These are phyloP conservation scores for Boletus tomentosulus DNA, from an alignment of 768 basidiomycete genomes.

Conservation along the genomic window DNA sequence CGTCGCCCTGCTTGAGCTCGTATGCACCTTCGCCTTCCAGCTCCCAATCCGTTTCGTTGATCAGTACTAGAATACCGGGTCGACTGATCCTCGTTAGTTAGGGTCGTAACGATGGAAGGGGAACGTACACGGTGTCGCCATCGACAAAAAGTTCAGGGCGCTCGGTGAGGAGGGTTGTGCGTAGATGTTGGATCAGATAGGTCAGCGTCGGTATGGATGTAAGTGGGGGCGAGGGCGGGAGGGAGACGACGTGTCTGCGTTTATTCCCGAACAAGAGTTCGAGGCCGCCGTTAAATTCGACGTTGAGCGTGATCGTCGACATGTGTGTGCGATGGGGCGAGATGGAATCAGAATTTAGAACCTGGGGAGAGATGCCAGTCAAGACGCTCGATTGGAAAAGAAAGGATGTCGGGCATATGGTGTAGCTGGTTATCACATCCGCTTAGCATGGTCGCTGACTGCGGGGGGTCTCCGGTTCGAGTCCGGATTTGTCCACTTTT, in stretches of 20 bases:
- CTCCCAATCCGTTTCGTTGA: conserved; percentile 98
- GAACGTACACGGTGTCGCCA: conserved; percentile 74
- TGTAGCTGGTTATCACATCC: conserved; percentile 40
- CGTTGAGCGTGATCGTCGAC: conserved; percentile 41
- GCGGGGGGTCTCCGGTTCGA: conserved; percentile 40
- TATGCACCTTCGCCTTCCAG: conserved; percentile 93
- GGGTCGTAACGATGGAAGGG: neutral
- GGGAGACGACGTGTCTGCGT: conserved; percentile 50
- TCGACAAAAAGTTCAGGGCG: conserved; percentile 89
- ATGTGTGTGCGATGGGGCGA: neutral
- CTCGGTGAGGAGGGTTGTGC: conserved; percentile 74
- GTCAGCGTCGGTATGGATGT: conserved; percentile 35
- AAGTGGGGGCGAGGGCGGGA: conserved; percentile 43
- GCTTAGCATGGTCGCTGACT: conserved; percentile 33
- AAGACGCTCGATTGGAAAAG: neutral
- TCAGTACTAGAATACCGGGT: conserved; percentile 93
- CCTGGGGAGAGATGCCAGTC: neutral
- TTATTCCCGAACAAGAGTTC: conserved; percentile 79
- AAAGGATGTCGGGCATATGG: conserved; percentile 29
- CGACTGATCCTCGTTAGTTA: conserved; percentile 48
- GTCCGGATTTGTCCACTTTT: conserved; percentile 37
- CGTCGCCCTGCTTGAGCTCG: conserved; percentile 69
- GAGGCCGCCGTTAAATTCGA: conserved; percentile 83
- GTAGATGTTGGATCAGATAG: conserved; percentile 76
- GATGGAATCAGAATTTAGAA: no score